These are phyloP conservation scores for Candolleomyces aberdarensis DNA, from an alignment of 768 basidiomycete species.

Conservation along the genomic window DNA sequence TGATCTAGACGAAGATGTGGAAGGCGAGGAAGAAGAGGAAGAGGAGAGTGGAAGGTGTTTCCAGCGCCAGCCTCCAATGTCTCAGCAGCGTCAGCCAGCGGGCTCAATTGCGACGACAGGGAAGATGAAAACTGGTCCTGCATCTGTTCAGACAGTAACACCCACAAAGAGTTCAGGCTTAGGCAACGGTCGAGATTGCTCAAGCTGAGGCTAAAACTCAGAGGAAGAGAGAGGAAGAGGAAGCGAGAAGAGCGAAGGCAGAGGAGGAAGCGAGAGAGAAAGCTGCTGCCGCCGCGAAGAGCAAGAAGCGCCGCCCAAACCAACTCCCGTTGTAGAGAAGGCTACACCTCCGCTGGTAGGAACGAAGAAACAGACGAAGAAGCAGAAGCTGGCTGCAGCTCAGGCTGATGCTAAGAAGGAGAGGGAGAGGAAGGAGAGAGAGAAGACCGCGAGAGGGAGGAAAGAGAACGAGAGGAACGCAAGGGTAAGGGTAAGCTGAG, in stretches of 20 bases:
- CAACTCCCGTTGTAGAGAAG: background rate
- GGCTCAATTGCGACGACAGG: no score
- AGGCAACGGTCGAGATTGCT: background rate
- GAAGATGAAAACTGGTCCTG: background rate
- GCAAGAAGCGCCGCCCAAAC: background rate
- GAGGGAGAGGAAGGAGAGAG: conserved; percentile 1
- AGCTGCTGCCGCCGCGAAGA: background rate
- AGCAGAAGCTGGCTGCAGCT: background rate
- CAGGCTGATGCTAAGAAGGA: background rate
- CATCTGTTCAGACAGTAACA: background rate
- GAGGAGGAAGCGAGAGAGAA: no score
- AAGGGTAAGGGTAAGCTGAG: no score
- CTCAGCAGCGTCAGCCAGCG: background rate
- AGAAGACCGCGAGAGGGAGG: background rate
- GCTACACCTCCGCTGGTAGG: background rate
- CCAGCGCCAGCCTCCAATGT: no score
- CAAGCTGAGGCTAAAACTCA: background rate
- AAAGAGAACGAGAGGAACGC: background rate
- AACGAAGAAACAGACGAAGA: background rate
- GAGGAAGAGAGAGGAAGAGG: conserved; percentile 4
- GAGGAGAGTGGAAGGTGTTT: background rate
- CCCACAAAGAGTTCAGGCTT: no score
- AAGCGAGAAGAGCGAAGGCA: no score
- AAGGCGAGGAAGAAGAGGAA: background rate
- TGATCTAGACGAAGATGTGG: background rate